Conservation (phyloP, 352 stramenopile genomes). For the Saprolegnia diclina region DNA sequence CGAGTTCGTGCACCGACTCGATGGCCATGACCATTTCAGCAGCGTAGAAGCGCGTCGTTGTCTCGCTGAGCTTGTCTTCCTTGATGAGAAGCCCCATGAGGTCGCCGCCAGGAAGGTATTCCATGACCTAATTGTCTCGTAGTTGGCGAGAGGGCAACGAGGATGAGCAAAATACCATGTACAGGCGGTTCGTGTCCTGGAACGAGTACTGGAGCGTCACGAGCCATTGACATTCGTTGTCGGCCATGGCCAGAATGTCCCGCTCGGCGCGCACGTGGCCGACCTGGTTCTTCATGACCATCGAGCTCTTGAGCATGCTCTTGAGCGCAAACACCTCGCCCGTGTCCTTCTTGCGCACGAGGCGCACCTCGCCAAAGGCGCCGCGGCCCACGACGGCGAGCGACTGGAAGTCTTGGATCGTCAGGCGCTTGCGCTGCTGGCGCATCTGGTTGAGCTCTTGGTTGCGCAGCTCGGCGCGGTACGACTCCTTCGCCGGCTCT, state of each 20-base stretch:
- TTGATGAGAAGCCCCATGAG: constrained; percentile 99
- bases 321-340: constrained; percentile 90
- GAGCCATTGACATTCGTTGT: constrained; percentile 96
- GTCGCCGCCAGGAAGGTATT: constrained; percentile 98
- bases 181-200: constrained; percentile 59
- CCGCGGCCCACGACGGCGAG: constrained; percentile 96
- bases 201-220: constrained; percentile 98
- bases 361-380: constrained; percentile 97
- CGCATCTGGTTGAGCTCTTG: constrained; percentile 76
- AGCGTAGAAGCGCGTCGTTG: constrained; percentile 93
- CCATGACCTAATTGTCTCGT: constrained; percentile 87
- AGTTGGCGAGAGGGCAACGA: neutral
- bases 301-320: constrained; percentile 86
- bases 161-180: constrained; percentile 11
- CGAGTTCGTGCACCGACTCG: constrained; percentile 95
- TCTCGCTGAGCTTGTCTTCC: constrained; percentile 91
- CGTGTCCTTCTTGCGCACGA: constrained; percentile 76
- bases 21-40: constrained; percentile 98
- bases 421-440: constrained; percentile 73
- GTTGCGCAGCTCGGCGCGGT: constrained; percentile 65
- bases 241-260: constrained; percentile 91
- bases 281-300: constrained; percentile 92
- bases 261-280: constrained; percentile 96
- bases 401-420: constrained; percentile 93
- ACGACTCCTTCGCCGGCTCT: constrained; percentile 71